These are phyloP conservation scores for Macrolepiota dolichaula DNA, from an alignment of 768 basidiomycete genomes.

Conservation along the genomic window DNA sequence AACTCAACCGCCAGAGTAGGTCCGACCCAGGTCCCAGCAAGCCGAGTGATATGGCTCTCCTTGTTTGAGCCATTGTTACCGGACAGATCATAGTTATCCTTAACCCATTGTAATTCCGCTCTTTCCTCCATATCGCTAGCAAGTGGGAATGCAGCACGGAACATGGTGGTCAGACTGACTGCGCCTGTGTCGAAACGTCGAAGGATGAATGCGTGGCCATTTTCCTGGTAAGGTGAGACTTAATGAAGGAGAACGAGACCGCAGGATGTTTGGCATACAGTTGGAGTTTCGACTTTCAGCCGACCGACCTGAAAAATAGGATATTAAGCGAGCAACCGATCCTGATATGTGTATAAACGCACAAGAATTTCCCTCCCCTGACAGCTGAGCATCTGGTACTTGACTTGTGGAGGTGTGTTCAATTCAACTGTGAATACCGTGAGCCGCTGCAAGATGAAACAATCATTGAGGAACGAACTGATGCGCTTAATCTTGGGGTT, in stretches of 20 bases:
- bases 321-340: background rate
- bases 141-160: conserved; percentile 88
- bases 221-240: conserved; percentile 42
- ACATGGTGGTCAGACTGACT: conserved; percentile 93
- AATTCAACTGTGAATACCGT: conserved; percentile 14
- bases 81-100: conserved; percentile 67
- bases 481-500: conserved; percentile 43
- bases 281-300: conserved; percentile 79
- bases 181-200: conserved; percentile 92
- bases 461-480: conserved; percentile 33
- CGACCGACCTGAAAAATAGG: conserved; percentile 62
- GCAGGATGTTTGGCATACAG: conserved; percentile 44
- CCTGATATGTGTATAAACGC: conserved; percentile 24
- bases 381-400: conserved; percentile 88
- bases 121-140: conserved; percentile 77
- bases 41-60: conserved; percentile 59
- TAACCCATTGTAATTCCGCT: conserved; percentile 80
- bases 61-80: conserved; percentile 75
- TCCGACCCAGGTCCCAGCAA: conserved; percentile 88
- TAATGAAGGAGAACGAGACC: conserved; percentile 15
- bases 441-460: background rate
- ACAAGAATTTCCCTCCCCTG: conserved; percentile 87
- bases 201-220: conserved; percentile 89
- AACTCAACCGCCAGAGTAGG: conserved; percentile 62
- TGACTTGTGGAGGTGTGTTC: conserved; percentile 62